These are phyloP conservation scores for Aspergillus sclerotiicarbonarius DNA, from an alignment of 495 filamentous ascomycete genomes.

Conservation along the genomic window DNA sequence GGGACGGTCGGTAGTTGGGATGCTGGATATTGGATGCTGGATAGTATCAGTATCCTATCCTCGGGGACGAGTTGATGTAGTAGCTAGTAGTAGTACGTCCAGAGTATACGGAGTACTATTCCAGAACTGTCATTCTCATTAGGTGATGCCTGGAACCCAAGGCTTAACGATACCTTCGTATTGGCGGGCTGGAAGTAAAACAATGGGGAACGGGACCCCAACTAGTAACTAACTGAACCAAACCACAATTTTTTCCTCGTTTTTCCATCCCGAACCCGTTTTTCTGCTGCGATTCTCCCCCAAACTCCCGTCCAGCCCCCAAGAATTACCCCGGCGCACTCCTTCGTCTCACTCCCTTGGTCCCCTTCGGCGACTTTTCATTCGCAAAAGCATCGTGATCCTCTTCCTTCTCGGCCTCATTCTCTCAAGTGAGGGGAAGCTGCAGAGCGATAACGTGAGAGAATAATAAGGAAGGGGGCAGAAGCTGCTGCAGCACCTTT, in stretches of 20 bases:
- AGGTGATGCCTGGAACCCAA: no score
- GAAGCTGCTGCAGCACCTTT: constrained; percentile 11
- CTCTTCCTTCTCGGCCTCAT: neutral
- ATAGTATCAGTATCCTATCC: no score
- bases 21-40: no score
- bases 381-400: neutral
- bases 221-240: neutral
- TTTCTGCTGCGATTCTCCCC: neutral
- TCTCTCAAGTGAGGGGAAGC: neutral
- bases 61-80: no score
- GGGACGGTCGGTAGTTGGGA: no score
- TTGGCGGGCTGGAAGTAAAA: neutral
- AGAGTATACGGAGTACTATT: no score
- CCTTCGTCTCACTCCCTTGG: neutral
- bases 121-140: no score
- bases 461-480: neutral
- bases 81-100: no score
- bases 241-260: neutral
- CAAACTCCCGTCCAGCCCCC: neutral
- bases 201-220: neutral
- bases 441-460: neutral
- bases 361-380: neutral
- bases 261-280: neutral
- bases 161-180: neutral
- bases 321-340: neutral